phyloP scores from a whole-genome alignment of 345 rosid species.

The Ailanthus altissimus region DNA sequence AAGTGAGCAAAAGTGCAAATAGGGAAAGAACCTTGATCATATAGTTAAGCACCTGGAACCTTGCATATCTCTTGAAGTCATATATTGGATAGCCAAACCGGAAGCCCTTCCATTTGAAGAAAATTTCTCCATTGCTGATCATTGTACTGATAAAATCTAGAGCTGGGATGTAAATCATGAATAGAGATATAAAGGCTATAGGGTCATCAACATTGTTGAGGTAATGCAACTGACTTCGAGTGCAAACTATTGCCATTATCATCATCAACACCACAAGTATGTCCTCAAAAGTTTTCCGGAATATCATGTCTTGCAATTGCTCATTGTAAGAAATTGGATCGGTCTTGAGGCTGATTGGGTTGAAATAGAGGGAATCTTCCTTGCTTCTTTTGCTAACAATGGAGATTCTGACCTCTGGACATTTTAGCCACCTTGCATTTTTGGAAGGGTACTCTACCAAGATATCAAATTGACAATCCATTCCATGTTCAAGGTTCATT shows the following conservation, averaged over 20 bases:
- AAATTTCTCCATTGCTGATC: background rate
- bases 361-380: background rate
- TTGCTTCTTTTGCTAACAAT: background rate
- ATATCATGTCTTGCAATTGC: background rate
- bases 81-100: background rate
- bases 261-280: background rate
- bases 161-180: background rate
- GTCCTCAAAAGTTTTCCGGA: background rate
- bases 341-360: background rate
- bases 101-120: background rate
- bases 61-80: background rate
- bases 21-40: background rate
- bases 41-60: background rate
- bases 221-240: background rate
- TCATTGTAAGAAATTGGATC: background rate
- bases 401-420: background rate
- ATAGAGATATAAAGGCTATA: background rate
- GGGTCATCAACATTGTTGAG: background rate
- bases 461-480: background rate
- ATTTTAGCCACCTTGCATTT: background rate
- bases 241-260: background rate
- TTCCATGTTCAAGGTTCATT: background rate
- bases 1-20: conserved; percentile 5
- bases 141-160: background rate
- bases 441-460: background rate